Evolutionary conservation across 352 stramenopile genomes (phyloP).

Genomic region (Globisporangium nodosum): DNA sequence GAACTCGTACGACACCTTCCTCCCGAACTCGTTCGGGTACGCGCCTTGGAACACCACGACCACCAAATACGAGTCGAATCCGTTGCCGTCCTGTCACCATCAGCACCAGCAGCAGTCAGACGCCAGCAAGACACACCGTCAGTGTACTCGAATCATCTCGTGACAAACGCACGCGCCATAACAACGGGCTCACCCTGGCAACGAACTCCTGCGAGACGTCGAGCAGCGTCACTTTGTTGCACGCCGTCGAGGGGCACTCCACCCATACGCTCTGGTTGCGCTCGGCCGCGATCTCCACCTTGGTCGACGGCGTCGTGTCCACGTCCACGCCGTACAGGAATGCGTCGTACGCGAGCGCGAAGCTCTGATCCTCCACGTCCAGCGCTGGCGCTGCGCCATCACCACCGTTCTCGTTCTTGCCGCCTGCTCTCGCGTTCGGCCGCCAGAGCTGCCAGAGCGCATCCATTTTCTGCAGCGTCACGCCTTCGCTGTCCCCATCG

Average conservation of each 20-base stretch:
- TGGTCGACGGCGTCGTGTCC: conserved; percentile 26
- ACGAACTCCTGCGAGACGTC: conserved; percentile 73
- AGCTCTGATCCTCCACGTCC: conserved; percentile 36
- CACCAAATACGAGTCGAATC: conserved; percentile 57
- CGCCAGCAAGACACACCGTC: neutral
- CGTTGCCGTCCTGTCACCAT: conserved; percentile 39
- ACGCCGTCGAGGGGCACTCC: conserved; percentile 38
- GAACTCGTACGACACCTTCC: conserved; percentile 67
- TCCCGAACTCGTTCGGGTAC: conserved; percentile 74
- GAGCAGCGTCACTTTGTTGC: conserved; percentile 46
- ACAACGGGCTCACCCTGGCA: conserved; percentile 22
- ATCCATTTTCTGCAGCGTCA: conserved; percentile 24
- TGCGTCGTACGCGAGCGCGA: conserved; percentile 62
- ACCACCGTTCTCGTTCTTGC: neutral
- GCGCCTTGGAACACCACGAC: conserved; percentile 57
- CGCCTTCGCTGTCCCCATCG: conserved; percentile 9
- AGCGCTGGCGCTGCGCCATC: neutral
- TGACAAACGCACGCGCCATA: neutral
- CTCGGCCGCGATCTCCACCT: conserved; percentile 47
- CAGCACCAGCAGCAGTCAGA: neutral
- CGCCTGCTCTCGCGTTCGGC: conserved; percentile 9
- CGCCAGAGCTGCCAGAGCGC: conserved; percentile 20
- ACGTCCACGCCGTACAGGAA: conserved; percentile 63
- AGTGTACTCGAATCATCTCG: neutral
- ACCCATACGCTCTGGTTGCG: conserved; percentile 79